Evolutionary conservation across 2,329 filamentous ascomycete genomes (phyloP), one percentile per base, ranked within the genome.

Genomic region (Dryadomyces quercivorus): DNA sequence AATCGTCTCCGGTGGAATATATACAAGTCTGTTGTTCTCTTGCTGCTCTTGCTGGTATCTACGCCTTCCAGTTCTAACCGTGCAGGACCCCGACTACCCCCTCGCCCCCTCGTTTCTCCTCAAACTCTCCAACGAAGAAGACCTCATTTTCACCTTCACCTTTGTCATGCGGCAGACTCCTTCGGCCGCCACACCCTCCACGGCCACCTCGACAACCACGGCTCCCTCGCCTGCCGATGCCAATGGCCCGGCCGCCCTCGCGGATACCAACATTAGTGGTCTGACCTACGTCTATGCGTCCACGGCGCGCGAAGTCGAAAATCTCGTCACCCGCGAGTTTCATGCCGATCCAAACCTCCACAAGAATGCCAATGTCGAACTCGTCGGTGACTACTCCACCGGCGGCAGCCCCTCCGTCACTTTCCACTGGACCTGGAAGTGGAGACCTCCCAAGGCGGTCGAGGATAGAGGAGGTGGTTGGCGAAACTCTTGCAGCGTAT

Each of bases 351-450:
- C 93, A 1, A 98, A 98, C 65, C 75, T 98, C 55, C 93, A 98
- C 73, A 97, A 95, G 67, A 97, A 96, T 65, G 80, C 90, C 54
- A 97, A 97, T 65, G 93, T 98, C 43, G 86, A 94, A 64, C 77
- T 97, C 47, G 84, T 98, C n/a, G 93, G 93, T 3, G 90, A 95
- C 67, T 96, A 86, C 65, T 78, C 81, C 2, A 98, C 93, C 0
- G 82, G 78, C 36, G 91, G 92, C n/a, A 88, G 76, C 63, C 75
- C 85, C 7, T 92, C 88, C 1, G 85, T 95, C 34, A 84, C 89
- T 38, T 96, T 96, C 65, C 86, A 92, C 60, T 98, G 92, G 90
- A 84, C 85, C 8, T 98, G 93, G 93, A 93, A 86, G 74, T 98
- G 92, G 90, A 89, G 86, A 65, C 88, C 93, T 9, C 93, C 93